Evolutionary conservation across 768 basidiomycete genomes (phyloP), one percentile per base, ranked within the genome.

Genomic region (Pholiota microspora): DNA sequence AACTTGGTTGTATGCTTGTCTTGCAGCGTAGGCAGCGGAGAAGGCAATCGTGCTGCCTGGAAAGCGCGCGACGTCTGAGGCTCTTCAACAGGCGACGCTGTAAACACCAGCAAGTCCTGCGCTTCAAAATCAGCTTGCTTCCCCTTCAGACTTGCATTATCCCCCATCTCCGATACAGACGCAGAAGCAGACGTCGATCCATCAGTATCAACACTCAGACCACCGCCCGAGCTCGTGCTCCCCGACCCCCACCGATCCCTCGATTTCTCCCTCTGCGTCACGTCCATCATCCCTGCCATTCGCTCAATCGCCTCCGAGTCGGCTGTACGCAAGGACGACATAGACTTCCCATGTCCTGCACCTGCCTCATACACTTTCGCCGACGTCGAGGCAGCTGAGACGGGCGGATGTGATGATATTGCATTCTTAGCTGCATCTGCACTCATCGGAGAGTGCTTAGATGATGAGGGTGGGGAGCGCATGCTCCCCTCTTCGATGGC

Each of bases 251-350:
- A 63, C 34, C 66, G 62, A 34, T 66, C 72, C 32, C 66, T 60
- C 48, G 72, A 69, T 51, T 71, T 42, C 7, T 9, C 60, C 32
- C 80, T 73, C 69, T 89, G 85, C 31, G 85, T 78, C 40, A 92
- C 85, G 69, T 89, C 85, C 78, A 90, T 83, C 32, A 71, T 77
- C 24, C 77, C 82, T 2, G 79, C 86, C 62, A 90, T 77, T 53
- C 76, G 72, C 61, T 90, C 89, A 52, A 88, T 80, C 7, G 75
- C 78, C 48, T 81, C 86, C 27, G 89, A 84, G 64, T 90, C 80
- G 7, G 87, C 82, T 10, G 90, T 90, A 45, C 72, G 66, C 64
- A 82, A 55, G 62, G 89, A 77, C 66, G 83, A 70, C 78, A 74
- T 59, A 67, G 88, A 77, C 62, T 77, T 77, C 42, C 74, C 75